Evolutionary conservation across 2,329 filamentous ascomycete genomes (phyloP).

Genomic region (Talaromyces albobiverticillius): DNA sequence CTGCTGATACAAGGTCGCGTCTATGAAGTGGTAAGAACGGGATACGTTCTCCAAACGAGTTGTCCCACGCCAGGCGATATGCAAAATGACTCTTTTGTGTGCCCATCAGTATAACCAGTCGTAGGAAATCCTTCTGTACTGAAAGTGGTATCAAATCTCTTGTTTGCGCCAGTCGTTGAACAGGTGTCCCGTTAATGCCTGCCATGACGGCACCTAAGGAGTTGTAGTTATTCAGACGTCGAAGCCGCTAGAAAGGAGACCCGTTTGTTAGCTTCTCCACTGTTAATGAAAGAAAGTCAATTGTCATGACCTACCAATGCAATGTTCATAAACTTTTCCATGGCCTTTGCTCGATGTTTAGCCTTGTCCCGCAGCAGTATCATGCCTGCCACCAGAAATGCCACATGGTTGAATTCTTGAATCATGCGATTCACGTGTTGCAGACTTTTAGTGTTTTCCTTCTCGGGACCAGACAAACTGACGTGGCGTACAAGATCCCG

Average conservation of each 20-base stretch:
- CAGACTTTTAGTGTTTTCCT: slow-evolving; percentile 64
- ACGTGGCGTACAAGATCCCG: slow-evolving; percentile 92
- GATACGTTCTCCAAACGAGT: slow-evolving; percentile 83
- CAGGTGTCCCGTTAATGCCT: slow-evolving; percentile 82
- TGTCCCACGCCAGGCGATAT: slow-evolving; percentile 97
- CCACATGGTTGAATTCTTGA: slow-evolving; percentile 82
- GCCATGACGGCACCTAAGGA: slow-evolving; percentile 90
- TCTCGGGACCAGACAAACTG: slow-evolving; percentile 59
- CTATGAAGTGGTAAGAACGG: slow-evolving; percentile 89
- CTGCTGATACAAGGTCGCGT: slow-evolving; percentile 84
- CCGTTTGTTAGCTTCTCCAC: slow-evolving; percentile 8
- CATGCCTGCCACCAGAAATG: slow-evolving; percentile 79
- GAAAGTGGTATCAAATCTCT: slow-evolving; percentile 69
- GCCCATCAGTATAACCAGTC: slow-evolving; percentile 87
- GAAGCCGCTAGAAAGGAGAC: slow-evolving; percentile 61
- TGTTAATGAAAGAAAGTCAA: slow-evolving; percentile 7
- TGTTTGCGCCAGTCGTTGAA: slow-evolving; percentile 80
- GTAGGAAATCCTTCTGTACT: slow-evolving; percentile 78
- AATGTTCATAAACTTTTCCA: slow-evolving; percentile 95
- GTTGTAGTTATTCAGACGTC: slow-evolving; percentile 95
- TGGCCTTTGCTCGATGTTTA: slow-evolving; percentile 84
- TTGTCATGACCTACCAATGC: slow-evolving; percentile 50
- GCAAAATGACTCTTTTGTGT: slow-evolving; percentile 89
- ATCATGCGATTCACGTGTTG: slow-evolving; percentile 94
- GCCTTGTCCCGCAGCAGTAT: slow-evolving; percentile 89